Conservation (phyloP, 2,329 filamentous ascomycete species). For the Diplodia intermedia region DNA sequence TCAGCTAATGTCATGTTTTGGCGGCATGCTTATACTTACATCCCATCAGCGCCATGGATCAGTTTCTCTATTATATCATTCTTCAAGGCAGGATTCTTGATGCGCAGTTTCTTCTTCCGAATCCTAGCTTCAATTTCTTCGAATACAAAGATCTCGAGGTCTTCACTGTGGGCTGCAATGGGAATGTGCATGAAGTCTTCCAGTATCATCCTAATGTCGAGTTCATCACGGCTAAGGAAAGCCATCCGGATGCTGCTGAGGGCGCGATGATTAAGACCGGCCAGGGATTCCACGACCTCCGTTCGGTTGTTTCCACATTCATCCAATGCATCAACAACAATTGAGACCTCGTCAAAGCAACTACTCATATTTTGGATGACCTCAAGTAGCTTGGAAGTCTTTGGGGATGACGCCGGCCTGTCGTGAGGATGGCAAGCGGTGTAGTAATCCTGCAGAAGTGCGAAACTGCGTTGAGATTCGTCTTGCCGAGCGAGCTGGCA, state of each 20-base stretch:
- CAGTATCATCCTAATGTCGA: neutral
- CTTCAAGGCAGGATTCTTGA: neutral
- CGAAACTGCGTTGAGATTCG: constrained; percentile 37
- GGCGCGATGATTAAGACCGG: neutral
- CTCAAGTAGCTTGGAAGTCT: constrained; percentile 20
- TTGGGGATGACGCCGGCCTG: neutral
- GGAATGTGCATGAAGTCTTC: neutral
- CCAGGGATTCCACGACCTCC: constrained; percentile 31
- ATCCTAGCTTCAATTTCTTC: neutral
- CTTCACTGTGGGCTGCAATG: constrained; percentile 6
- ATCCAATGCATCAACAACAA: constrained; percentile 43
- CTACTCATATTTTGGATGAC: constrained; percentile 34
- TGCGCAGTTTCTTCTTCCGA: neutral
- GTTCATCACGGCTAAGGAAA: constrained; percentile 8
- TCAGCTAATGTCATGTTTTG: neutral
- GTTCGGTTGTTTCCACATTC: constrained; percentile 36
- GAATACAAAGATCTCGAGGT: neutral
- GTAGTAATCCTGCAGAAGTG: constrained; percentile 34
- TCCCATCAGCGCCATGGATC: neutral
- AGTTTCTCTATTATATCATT: neutral
- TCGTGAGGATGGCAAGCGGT: constrained; percentile 16
- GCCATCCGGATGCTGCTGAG: neutral
- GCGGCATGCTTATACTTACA: neutral
- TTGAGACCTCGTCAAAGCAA: constrained; percentile 34
- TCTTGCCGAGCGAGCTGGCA: constrained; percentile 42